Evolutionary conservation across 768 basidiomycete genomes (phyloP).

Genomic region (Amanita pallidorosea): DNA sequence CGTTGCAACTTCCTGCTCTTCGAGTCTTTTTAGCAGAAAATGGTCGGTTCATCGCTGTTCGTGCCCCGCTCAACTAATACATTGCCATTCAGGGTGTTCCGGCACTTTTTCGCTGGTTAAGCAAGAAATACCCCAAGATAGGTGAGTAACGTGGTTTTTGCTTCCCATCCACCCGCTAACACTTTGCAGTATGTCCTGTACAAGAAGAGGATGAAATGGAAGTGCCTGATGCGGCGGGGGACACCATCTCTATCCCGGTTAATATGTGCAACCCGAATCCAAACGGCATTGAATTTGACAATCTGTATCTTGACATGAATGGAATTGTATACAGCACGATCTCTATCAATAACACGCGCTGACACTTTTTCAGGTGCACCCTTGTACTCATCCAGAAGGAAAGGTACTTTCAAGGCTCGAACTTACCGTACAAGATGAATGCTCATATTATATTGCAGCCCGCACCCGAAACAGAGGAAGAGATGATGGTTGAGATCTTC

Average conservation of each 20-base stretch:
- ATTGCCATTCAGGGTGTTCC: constrained; percentile 71
- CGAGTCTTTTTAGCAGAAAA: background rate
- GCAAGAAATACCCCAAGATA: constrained; percentile 98
- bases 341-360: constrained; percentile 1
- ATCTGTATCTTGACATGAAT: constrained; percentile 98
- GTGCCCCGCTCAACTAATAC: background rate
- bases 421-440: background rate
- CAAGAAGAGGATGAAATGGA: constrained; percentile 75
- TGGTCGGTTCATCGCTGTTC: background rate
- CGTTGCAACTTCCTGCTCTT: background rate
- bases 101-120: constrained; percentile 96
- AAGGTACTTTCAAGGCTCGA: constrained; percentile 36
- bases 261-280: constrained; percentile 80
- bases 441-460: constrained; percentile 37
- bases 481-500: constrained; percentile 99
- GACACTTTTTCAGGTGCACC: constrained; percentile 61
- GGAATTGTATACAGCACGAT: constrained; percentile 62
- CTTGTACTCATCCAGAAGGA: constrained; percentile 98
- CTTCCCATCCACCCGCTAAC: background rate
- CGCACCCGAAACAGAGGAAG: constrained; percentile 94
- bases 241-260: constrained; percentile 60
- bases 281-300: constrained; percentile 94
- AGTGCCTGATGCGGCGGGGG: constrained; percentile 56
- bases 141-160: constrained; percentile 34
- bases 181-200: constrained; percentile 54